Evolutionary conservation across 352 stramenopile genomes (phyloP), one percentile per base, ranked within the genome.

Genomic region (Pythium apleroticum): DNA sequence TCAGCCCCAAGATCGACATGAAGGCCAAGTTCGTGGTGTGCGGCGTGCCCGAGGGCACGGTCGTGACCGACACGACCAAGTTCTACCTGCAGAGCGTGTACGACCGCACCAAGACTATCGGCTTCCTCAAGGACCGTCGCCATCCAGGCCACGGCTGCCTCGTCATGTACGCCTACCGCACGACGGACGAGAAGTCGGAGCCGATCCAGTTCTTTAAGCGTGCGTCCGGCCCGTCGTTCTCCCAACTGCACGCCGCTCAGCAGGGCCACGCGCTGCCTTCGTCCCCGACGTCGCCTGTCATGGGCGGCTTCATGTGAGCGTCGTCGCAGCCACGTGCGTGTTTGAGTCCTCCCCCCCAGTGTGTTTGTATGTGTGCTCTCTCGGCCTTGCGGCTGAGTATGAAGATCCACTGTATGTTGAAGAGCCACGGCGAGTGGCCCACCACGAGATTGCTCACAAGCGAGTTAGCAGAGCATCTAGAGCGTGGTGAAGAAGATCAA

Each of bases 81-180:
- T 90, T 90, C 54, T 90, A 87, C 61, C 59, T 90, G 25, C 77
- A 86, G 65, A 87, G 77, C 61, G 71, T 87, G n/a, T 86, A 87
- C 65, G 81, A 90, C 58, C 77, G 75, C 58, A 81, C 80, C 59
- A 86, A 81, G 70, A 87, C 76, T 14, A 73, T 90, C 22, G 81
- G 78, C 4, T 88, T 84, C 60, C 59, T 89, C 68, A 73, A 72
- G 43, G 80, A 78, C 27, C 68, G 74, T 25, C 69, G 74, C 31
- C 67, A 65, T 6, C 63, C 63, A 12, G 68, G 76, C 52, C 60
- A 72, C 10, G 79, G 79, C 28, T 86, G 75, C 56, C 75, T 88
- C 52, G 77, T 79, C 45, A 78, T 88, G 65, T 86, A 86, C 67
- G 66, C 77, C 27, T 75, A 80, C 48, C 69, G 75, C 59, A 82